phyloP scores from a whole-genome alignment of 2,329 filamentous ascomycete genomes.

The Fusarium drepaniforme region DNA sequence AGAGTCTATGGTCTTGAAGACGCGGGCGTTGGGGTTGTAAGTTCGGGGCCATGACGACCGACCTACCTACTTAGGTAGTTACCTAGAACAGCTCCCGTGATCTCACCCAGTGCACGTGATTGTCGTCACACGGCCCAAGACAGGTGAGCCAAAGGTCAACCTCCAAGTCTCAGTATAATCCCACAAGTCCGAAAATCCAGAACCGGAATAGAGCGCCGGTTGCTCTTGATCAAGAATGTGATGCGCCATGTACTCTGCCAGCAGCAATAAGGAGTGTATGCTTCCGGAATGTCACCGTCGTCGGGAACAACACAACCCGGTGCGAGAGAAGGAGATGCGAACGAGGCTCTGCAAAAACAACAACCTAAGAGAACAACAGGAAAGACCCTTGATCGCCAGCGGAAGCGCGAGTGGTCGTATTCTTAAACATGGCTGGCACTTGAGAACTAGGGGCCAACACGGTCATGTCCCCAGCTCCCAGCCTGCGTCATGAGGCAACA shows the following conservation, averaged over 20 bases:
- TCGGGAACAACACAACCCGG: not conserved
- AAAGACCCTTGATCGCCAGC: constrained; percentile 5
- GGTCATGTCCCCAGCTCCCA: constrained; percentile 22
- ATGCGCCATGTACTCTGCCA: constrained; percentile 33
- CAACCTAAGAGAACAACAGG: not conserved
- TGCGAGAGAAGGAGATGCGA: not conserved
- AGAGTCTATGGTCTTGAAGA: constrained; percentile 56
- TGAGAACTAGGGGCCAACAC: constrained; percentile 12
- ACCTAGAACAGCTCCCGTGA: constrained; percentile 32
- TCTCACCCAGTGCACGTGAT: constrained; percentile 44
- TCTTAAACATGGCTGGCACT: constrained; percentile 35
- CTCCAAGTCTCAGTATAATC: constrained; percentile 4
- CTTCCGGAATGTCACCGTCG: not conserved
- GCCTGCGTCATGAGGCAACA: constrained; percentile 32
- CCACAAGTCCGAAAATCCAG: constrained; percentile 15
- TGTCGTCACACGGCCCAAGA: constrained; percentile 39
- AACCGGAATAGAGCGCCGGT: constrained; percentile 10
- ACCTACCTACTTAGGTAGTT: constrained; percentile 5
- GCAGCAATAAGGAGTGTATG: constrained; percentile 3
- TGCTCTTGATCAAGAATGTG: constrained; percentile 17
- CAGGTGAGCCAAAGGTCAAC: constrained; percentile 18
- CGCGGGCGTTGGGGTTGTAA: constrained; percentile 53
- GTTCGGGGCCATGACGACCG: constrained; percentile 39
- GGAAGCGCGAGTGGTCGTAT: constrained; percentile 24
- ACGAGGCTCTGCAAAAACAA: not conserved